Evolutionary conservation across 495 filamentous ascomycete species (phyloP), one percentile per base, ranked within the genome.

Genomic region (Aspergillus bridgeri): DNA sequence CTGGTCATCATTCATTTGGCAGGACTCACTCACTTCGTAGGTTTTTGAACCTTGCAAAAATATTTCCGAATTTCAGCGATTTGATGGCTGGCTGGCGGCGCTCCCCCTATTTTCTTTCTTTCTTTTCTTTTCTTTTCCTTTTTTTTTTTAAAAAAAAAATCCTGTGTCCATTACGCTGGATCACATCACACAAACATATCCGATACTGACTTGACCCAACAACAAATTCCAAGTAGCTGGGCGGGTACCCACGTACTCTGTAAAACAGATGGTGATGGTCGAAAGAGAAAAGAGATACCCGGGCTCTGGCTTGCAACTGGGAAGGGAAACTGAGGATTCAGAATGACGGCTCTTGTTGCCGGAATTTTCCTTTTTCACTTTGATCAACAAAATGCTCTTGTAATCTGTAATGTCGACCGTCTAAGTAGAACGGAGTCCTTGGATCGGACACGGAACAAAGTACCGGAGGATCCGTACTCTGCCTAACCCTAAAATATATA

Each of bases 311-410:
- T 42, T 48, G 25, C 43, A 51, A 53, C 49, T 49, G 48, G 54
- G 54, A 53, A 55, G 23, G 27, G 24, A 43, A 51, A 60, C 5
- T 56, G 48, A 57, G 51, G 64, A 62, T 67, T 61, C 67, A 70
- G 51, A 60, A 44, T 57, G 53, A 48, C 61, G 61, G 65, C 53
- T 62, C 52, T 54, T 42, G 58, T 59, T 59, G 56, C 49, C 27
- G 27, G 45, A 45, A 42, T 54, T 53, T 48, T 51, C n/a, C 48
- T 44, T 22, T n/a, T 51, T 54, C 25, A 25, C 15, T 19, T 42
- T 19, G 19, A 42, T 5, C 42, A 42, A 27, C 50, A 27, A n/a
- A 18, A n/a, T n/a, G n/a, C n/a, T n/a, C n/a, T n/a, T n/a, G n/a
- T n/a, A n/a, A n/a, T n/a, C n/a, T n/a, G n/a, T n/a, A n/a, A n/a